These are phyloP conservation scores for Fistulifera pelliculosa DNA, from an alignment of 108 stramenopile genomes.

Conservation along the genomic window DNA sequence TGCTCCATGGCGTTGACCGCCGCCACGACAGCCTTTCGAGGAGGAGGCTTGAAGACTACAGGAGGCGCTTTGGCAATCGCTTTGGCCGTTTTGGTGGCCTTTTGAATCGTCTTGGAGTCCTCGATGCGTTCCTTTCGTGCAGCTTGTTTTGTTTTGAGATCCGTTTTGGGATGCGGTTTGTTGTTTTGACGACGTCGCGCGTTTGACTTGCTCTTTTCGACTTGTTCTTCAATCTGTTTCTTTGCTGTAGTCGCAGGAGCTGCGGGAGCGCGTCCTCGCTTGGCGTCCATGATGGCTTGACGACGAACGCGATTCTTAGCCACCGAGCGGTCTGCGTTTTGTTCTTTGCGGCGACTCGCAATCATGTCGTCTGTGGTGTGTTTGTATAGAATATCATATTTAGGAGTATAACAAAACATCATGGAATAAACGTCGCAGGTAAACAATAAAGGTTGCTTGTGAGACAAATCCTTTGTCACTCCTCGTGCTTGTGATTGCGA, in stretches of 20 bases:
- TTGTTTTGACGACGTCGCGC: conserved; percentile 9
- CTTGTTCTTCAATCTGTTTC: conserved; percentile 54
- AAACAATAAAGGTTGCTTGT: too few relatives aligned
- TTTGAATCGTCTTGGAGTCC: conserved; percentile 1
- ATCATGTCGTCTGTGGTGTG: not conserved
- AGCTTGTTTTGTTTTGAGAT: not conserved
- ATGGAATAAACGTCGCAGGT: too few relatives aligned
- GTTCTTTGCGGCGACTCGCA: not conserved
- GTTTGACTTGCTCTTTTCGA: conserved; percentile 26
- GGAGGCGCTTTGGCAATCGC: not conserved
- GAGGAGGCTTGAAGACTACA: conserved; percentile 17
- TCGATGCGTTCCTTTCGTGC: conserved; percentile 2
- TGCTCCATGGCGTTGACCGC: conserved; percentile 65
- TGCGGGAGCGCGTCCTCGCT: conserved; percentile 35
- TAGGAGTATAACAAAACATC: too few relatives aligned
- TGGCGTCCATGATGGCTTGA: conserved; percentile 35
- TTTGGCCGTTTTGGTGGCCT: conserved; percentile 3
- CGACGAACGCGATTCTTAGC: conserved; percentile 65
- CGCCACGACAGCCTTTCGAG: conserved; percentile 52
- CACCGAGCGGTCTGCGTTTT: conserved; percentile 41
- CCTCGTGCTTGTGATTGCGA: too few relatives aligned
- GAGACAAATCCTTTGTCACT: too few relatives aligned
- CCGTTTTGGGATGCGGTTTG: conserved; percentile 1
- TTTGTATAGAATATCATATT: too few relatives aligned
- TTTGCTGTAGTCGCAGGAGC: conserved; percentile 47